These are phyloP conservation scores for Penicillium goetzii DNA, from an alignment of 495 filamentous ascomycete species.

Conservation along the genomic window DNA sequence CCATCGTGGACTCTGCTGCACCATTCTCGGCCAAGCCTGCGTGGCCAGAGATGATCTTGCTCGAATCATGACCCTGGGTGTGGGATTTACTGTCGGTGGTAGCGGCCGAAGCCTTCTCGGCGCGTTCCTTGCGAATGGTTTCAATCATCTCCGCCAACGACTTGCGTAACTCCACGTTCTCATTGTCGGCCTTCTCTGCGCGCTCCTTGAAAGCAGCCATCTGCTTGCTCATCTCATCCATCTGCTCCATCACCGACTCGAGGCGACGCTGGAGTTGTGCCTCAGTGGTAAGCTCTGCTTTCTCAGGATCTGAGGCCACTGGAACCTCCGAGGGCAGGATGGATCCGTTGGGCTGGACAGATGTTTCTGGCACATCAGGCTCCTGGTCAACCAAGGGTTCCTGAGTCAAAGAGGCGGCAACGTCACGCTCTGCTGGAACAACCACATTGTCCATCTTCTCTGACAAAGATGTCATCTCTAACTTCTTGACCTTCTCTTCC, in stretches of 20 bases:
- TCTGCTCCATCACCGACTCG: slow-evolving; percentile 79
- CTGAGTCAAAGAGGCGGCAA: slow-evolving; percentile 37
- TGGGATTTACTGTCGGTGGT: slow-evolving; percentile 9
- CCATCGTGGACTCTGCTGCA: slow-evolving; percentile 18
- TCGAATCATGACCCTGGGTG: slow-evolving; percentile 10
- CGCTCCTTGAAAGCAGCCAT: slow-evolving; percentile 76
- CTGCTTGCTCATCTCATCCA: slow-evolving; percentile 79
- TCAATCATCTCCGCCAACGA: slow-evolving; percentile 88
- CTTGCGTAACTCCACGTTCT: slow-evolving; percentile 66
- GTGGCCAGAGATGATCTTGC: slow-evolving; percentile 12
- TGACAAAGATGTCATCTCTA: slow-evolving; percentile 56
- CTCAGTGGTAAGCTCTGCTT: slow-evolving; percentile 33
- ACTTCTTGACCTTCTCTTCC: slow-evolving; percentile 74
- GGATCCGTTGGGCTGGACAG: slow-evolving; percentile 27
- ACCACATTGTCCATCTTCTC: slow-evolving; percentile 23
- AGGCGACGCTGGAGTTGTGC: slow-evolving; percentile 68
- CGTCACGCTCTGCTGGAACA: slow-evolving; percentile 33
- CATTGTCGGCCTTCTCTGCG: slow-evolving; percentile 78
- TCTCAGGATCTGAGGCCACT: slow-evolving; percentile 42
- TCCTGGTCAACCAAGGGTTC: slow-evolving; percentile 16
- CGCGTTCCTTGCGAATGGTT: slow-evolving; percentile 71
- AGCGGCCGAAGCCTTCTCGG: slow-evolving; percentile 21
- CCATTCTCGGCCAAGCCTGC: slow-evolving; percentile 15
- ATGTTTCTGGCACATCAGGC: slow-evolving; percentile 11
- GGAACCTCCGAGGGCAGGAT: slow-evolving; percentile 19